Conservation (phyloP, 768 basidiomycete genomes). For the Boletus insuetus region DNA sequence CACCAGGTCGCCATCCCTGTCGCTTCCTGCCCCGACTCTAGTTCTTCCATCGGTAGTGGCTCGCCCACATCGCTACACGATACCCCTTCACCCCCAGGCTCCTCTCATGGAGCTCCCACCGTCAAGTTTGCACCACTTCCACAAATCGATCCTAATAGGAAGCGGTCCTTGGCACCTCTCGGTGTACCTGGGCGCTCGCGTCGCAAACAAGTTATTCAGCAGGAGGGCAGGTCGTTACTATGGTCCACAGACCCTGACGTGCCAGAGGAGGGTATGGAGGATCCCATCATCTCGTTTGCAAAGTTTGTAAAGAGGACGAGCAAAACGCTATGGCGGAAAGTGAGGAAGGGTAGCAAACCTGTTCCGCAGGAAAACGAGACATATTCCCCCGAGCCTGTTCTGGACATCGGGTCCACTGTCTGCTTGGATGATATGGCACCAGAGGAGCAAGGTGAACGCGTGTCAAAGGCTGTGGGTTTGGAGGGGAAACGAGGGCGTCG, state of each 20-base stretch:
- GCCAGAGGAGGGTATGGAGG: slow-evolving; percentile 37
- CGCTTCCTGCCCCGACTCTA: slow-evolving; percentile 12
- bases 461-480: neutral
- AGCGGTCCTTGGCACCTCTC: slow-evolving; percentile 47
- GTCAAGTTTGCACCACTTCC: slow-evolving; percentile 64
- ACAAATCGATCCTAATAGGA: slow-evolving; percentile 46
- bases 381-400: slow-evolving; percentile 2
- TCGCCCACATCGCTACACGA: slow-evolving; percentile 14
- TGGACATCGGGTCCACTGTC: slow-evolving; percentile 27
- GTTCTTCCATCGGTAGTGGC: slow-evolving; percentile 13
- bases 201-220: slow-evolving; percentile 19
- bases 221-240: slow-evolving; percentile 18
- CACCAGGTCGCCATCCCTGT: slow-evolving; percentile 13
- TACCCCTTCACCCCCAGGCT: slow-evolving; percentile 13
- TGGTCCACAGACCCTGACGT: slow-evolving; percentile 22
- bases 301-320: slow-evolving; percentile 48
- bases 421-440: slow-evolving; percentile 12
- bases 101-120: slow-evolving; percentile 24
- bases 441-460: neutral
- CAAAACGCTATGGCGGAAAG: slow-evolving; percentile 42
- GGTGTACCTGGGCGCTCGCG: slow-evolving; percentile 48
- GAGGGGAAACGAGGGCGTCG: slow-evolving; percentile 14
- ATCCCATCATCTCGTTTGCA: slow-evolving; percentile 49
- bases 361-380: slow-evolving; percentile 12
- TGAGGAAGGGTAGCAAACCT: slow-evolving; percentile 37